Evolutionary conservation across 2,329 filamentous ascomycete species (phyloP), one percentile per base, ranked within the genome.

Genomic region (Aspergillus puulaauensis): DNA sequence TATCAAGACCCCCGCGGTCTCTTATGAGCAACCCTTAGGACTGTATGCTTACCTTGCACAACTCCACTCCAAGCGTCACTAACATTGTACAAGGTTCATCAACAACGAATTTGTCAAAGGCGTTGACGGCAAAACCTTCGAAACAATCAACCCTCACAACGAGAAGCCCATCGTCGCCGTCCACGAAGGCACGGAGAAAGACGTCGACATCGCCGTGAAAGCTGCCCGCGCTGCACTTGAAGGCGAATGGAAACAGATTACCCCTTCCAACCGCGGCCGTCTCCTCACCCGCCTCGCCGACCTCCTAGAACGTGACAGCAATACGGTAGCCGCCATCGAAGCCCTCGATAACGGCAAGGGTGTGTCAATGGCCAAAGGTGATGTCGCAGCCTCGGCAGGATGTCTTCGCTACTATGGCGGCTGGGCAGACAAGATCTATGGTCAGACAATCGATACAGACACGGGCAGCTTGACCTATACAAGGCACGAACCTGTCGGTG

Each of bases 371-470:
- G 66, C 67, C 7, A 39, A 57, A 53, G 40, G 52, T 56, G 91
- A 96, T 70, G 83, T 95, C 47, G 78, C 73, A 52, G 81, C 82
- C 65, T 85, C 86, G 54, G 80, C 83, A 60, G 86, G 82, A 69
- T 88, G 84, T 79, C 75, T 96, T 68, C 85, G 90, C 77, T 96
- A 91, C 80, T 91, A 91, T 67, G 90, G 83, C 70, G 90, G 90
- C 58, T 93, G 89, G 88, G 88, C 90, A 67, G 90, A 93, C 81
- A 93, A 95, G 87, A 88, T 92, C 65, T 82, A 88, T 77, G 90
- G 90, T 75, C 90, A 90, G 82, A 89, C 90, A 58, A 84, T 91
- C 62, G 89, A 93, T 66, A 87, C 90, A 64, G 77, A 81, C 66
- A 82, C 83, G 52, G 87, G 90, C 59, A 88, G 85, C 74, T 90